These are phyloP conservation scores for Tricholomella constricta DNA, from an alignment of 768 basidiomycete species.

Conservation along the genomic window DNA sequence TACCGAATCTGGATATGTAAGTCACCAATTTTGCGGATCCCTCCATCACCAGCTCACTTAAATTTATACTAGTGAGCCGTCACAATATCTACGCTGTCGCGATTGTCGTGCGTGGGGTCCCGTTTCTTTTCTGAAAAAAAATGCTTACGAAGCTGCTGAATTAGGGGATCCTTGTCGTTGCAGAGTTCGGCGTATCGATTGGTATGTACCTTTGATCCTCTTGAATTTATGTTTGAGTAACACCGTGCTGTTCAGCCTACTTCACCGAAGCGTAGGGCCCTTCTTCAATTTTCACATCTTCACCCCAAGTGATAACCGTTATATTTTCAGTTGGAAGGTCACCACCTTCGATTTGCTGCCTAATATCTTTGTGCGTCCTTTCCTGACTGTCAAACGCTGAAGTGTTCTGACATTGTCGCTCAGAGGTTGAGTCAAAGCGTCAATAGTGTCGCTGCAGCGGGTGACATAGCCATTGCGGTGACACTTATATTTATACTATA, in stretches of 20 bases:
- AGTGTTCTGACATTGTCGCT: not conserved
- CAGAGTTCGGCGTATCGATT: constrained; percentile 8
- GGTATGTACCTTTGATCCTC: not conserved
- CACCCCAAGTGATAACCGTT: not conserved
- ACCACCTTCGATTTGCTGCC: constrained; percentile 3
- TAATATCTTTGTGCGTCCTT: constrained; percentile 6
- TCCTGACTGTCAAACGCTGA: not conserved
- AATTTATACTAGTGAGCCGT: constrained; percentile 1
- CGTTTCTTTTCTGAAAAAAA: not conserved
- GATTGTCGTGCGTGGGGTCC: constrained; percentile 1
- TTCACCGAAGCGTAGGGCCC: constrained; percentile 7
- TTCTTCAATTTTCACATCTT: not conserved
- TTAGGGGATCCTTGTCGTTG: constrained; percentile 12
- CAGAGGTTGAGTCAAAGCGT: constrained; percentile 12
- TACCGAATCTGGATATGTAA: constrained; percentile 14
- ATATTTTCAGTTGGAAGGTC: not conserved
- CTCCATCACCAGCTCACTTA: not conserved
- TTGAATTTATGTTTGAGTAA: not conserved
- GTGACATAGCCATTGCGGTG: constrained; percentile 12
- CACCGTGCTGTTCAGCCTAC: constrained; percentile 1
- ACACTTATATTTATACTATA: constrained; percentile 8
- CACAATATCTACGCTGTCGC: not conserved
- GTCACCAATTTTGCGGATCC: not conserved
- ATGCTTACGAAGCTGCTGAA: not conserved
- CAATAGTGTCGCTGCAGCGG: constrained; percentile 9